These are phyloP conservation scores for Cryptococcus sp. DNA, from an alignment of 1,284 basidiomycete genomes.

Conservation along the genomic window DNA sequence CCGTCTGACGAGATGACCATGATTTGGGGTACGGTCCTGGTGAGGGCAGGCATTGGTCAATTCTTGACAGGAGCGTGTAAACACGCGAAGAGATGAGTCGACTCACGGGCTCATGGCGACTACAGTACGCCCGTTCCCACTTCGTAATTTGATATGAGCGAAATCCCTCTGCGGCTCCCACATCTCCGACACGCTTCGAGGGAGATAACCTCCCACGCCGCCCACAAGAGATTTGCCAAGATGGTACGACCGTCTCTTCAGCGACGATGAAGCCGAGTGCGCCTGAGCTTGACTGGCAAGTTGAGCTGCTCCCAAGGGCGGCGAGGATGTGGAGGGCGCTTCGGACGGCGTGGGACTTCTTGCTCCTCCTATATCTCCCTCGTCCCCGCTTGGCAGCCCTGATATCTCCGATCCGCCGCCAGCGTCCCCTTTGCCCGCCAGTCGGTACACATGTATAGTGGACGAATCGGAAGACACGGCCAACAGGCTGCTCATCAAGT, in stretches of 20 bases:
- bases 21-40: conserved; percentile 87
- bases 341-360: conserved; percentile 34
- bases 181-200: conserved; percentile 87
- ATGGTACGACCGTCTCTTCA: conserved; percentile 66
- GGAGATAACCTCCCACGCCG: conserved; percentile 86
- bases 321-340: conserved; percentile 28
- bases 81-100: too few relatives aligned
- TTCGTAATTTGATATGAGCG: conserved; percentile 86
- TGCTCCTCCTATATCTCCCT: conserved; percentile 1
- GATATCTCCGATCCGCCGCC: background rate
- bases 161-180: conserved; percentile 98
- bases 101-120: conserved; percentile 83
- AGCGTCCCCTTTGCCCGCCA: conserved; percentile 52
- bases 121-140: conserved; percentile 72
- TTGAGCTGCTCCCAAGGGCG: conserved; percentile 24
- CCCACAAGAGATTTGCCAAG: conserved; percentile 77
- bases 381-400: background rate
- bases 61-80: background rate
- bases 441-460: conserved; percentile 96
- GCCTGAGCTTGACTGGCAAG: conserved; percentile 5
- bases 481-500: conserved; percentile 76
- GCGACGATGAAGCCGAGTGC: conserved; percentile 38
- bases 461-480: conserved; percentile 91
- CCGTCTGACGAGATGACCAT: conserved; percentile 97
- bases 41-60: background rate